Evolutionary conservation across 441 rosid genomes (phyloP).

Genomic region (Populus trichocarpa): DNA sequence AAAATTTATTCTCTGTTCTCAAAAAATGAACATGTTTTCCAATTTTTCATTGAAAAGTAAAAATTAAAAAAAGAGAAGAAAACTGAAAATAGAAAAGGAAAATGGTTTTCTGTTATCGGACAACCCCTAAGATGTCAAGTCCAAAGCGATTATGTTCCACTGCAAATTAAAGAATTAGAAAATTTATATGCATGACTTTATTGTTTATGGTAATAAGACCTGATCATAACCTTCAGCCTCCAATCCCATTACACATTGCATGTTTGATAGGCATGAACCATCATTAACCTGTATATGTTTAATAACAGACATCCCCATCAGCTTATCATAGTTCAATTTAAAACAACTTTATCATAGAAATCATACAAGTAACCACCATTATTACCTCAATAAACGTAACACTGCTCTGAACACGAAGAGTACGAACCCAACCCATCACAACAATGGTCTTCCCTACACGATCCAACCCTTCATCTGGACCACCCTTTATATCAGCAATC

Average conservation of each 20-base stretch:
- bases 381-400: slow-evolving; percentile 79
- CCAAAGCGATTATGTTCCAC: not conserved
- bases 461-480: slow-evolving; percentile 54
- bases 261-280: slow-evolving; percentile 87
- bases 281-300: slow-evolving; percentile 58
- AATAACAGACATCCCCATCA: not conserved
- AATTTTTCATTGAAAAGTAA: not conserved
- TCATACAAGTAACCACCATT: not conserved
- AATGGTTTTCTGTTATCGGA: not conserved
- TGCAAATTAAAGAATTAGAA: not conserved
- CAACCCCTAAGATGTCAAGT: not conserved
- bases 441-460: slow-evolving; percentile 59
- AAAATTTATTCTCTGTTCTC: too few relatives aligned
- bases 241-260: slow-evolving; percentile 86
- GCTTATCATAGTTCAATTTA: not conserved
- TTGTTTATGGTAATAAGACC: slow-evolving; percentile 31
- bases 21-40: too few relatives aligned
- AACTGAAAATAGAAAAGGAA: not conserved
- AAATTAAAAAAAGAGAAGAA: too few relatives aligned
- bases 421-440: slow-evolving; percentile 88
- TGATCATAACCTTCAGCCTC: slow-evolving; percentile 87
- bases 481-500: slow-evolving; percentile 74
- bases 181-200: not conserved
- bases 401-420: slow-evolving; percentile 83
- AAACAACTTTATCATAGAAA: not conserved